phyloP scores from a whole-genome alignment of 108 stramenopile species.

The Cyclotella sp. region DNA sequence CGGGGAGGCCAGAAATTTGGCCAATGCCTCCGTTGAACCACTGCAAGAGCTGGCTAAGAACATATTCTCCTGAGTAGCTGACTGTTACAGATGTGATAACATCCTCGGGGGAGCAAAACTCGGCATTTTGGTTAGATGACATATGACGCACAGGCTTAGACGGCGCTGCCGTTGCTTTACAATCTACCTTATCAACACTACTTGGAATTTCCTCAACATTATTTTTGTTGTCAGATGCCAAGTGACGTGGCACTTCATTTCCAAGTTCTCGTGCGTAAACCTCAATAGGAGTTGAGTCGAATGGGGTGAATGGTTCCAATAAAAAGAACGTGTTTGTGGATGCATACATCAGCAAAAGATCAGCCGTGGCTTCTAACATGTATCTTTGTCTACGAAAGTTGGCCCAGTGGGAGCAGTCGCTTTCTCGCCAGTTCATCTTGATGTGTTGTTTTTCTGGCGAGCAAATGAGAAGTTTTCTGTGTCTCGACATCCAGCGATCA shows the following conservation, averaged over 20 bases:
- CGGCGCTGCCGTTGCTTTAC: neutral
- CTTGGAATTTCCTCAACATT: neutral
- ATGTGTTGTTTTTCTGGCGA: constrained; percentile 24
- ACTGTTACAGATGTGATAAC: constrained; percentile 77
- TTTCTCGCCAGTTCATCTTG: constrained; percentile 41
- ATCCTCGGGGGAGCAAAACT: constrained; percentile 78
- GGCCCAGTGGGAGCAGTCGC: constrained; percentile 34
- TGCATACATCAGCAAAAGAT: constrained; percentile 85
- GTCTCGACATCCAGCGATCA: constrained; percentile 44
- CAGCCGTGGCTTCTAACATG: constrained; percentile 84
- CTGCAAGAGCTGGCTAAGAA: constrained; percentile 82
- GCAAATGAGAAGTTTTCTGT: constrained; percentile 29
- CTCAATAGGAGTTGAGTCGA: constrained; percentile 85
- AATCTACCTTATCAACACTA: neutral
- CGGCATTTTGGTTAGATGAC: constrained; percentile 5
- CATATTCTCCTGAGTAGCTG: constrained; percentile 84
- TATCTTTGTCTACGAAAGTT: constrained; percentile 58
- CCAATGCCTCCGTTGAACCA: constrained; percentile 93
- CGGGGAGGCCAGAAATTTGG: constrained; percentile 77
- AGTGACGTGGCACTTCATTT: constrained; percentile 69
- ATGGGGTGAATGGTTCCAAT: constrained; percentile 66
- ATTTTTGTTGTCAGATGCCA: constrained; percentile 27
- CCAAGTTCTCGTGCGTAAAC: constrained; percentile 91
- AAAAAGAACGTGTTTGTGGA: constrained; percentile 79
- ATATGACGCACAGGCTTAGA: constrained; percentile 8